These are phyloP conservation scores for Ganoderma sp. DNA, from an alignment of 1,284 basidiomycete species.

Conservation along the genomic window DNA sequence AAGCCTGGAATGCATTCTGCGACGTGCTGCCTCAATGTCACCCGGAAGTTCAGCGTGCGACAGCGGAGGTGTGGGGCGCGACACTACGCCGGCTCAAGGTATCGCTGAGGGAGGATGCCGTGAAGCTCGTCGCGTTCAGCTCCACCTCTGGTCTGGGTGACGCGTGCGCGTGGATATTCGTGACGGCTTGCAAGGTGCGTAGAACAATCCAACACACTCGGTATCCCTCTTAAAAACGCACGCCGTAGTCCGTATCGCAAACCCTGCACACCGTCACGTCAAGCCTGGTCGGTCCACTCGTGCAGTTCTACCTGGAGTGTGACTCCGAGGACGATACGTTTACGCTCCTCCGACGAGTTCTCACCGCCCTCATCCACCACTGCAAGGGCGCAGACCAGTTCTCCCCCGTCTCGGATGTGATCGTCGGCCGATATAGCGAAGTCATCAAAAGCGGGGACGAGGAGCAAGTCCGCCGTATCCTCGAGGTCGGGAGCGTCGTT, in stretches of 20 bases:
- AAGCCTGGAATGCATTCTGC: constrained; percentile 63
- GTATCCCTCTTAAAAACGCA: no score
- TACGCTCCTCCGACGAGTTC: constrained; percentile 67
- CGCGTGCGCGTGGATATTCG: constrained; percentile 68
- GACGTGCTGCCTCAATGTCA: constrained; percentile 60
- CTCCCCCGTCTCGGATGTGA: constrained; percentile 59
- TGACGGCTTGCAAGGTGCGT: constrained; percentile 74
- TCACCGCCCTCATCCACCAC: constrained; percentile 84
- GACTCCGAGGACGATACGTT: constrained; percentile 51
- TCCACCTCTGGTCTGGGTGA: constrained; percentile 54
- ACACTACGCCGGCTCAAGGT: constrained; percentile 68
- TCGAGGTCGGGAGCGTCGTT: constrained; percentile 57
- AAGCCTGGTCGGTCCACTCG: constrained; percentile 63
- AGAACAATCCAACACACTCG: no score
- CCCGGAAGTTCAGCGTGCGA: constrained; percentile 70
- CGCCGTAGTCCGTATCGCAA: constrained; percentile 64
- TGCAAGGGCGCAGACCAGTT: constrained; percentile 73
- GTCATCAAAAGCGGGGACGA: constrained; percentile 33
- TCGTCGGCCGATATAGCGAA: constrained; percentile 47
- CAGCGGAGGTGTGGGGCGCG: constrained; percentile 81
- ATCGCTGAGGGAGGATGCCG: constrained; percentile 55
- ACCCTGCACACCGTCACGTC: constrained; percentile 80
- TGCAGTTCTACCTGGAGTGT: constrained; percentile 56
- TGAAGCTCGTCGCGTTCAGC: constrained; percentile 51
- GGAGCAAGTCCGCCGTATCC: constrained; percentile 44